Evolutionary conservation across 1,284 basidiomycete species (phyloP), one percentile per base, ranked within the genome.

Genomic region (Cutaneotrichosporon sp.): DNA sequence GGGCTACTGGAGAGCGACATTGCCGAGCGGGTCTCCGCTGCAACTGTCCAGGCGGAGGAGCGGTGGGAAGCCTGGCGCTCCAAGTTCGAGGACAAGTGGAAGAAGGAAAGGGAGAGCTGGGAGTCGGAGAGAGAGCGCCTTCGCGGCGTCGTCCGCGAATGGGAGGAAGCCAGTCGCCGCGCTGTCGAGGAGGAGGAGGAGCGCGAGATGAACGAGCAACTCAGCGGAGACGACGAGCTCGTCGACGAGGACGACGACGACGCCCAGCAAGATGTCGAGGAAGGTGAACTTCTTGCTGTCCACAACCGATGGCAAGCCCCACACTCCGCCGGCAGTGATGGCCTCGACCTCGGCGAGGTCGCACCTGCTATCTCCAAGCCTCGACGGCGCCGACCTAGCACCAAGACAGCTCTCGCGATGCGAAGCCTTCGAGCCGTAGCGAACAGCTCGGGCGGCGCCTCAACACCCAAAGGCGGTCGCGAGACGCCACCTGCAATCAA

Each of bases 41-140:
- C 83, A 55, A 81, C 84, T 7, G 78, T 75, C 14, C 80, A 84
- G 59, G 82, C 82, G 1, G 91, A 95, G 71, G 87, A 88, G 8
- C 86, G 89, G 63, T 95, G 91, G 90, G 84, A 83, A 36, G 74
- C 75, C 9, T 86, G 84, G 84, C 76, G 81, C 65, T 72, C 79
- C 52, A 82, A 83, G 65, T 82, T 83, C 18, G 91, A 95, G 71
- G 89, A 89, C 9, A 86, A 89, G 60, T 95, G 91, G 90, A 84
- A 82, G 38, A 81, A 83, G 62, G 88, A 93, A 52, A 86, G 89
- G 68, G 88, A 91, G 70, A 89, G 90, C 58, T 93, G 93, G 91
- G 85, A 85, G 7, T 82, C 86, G 30, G 95, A 97, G 79, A 84
- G 92, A 2, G 89, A 90, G 67, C 84, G 90, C 36, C 82, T 97